These are phyloP conservation scores for Talaromyces trachyspermus DNA, from an alignment of 495 filamentous ascomycete species.

Conservation along the genomic window DNA sequence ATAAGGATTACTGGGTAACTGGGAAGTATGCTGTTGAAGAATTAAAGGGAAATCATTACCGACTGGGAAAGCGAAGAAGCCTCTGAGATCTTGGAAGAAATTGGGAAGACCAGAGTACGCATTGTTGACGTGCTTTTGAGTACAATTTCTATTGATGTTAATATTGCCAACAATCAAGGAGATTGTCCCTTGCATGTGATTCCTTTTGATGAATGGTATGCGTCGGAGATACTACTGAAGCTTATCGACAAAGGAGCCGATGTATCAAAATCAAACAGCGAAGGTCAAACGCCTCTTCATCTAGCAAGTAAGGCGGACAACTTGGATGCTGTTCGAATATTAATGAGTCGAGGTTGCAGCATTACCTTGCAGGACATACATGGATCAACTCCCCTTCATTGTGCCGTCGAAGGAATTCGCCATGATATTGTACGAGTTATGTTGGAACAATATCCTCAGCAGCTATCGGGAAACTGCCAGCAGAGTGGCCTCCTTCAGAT, in stretches of 20 bases:
- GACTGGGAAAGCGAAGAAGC: constrained; percentile 11
- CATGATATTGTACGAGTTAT: background rate
- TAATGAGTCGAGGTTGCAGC: constrained; percentile 7
- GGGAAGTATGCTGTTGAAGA: constrained; percentile 7
- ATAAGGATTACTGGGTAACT: background rate
- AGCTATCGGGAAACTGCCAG: background rate
- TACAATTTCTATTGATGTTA: constrained; percentile 9
- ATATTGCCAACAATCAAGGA: constrained; percentile 11
- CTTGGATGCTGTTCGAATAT: constrained; percentile 10
- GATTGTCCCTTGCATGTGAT: constrained; percentile 12
- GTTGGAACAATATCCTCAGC: background rate
- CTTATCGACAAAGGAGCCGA: constrained; percentile 11
- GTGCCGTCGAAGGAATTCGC: background rate
- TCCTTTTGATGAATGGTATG: constrained; percentile 8
- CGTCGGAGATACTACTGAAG: constrained; percentile 8
- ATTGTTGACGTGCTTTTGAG: constrained; percentile 10
- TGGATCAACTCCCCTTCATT: constrained; percentile 10
- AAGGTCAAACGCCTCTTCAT: constrained; percentile 10
- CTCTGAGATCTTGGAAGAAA: constrained; percentile 8
- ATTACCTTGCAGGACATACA: constrained; percentile 7
- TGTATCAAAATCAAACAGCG: constrained; percentile 5
- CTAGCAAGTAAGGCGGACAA: constrained; percentile 10
- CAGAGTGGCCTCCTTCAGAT: background rate
- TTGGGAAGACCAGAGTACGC: constrained; percentile 3
- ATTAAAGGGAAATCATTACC: constrained; percentile 9